Base-by-base conservation (phyloP, 768 basidiomycete species). In the Pholiota molesta region DNA sequence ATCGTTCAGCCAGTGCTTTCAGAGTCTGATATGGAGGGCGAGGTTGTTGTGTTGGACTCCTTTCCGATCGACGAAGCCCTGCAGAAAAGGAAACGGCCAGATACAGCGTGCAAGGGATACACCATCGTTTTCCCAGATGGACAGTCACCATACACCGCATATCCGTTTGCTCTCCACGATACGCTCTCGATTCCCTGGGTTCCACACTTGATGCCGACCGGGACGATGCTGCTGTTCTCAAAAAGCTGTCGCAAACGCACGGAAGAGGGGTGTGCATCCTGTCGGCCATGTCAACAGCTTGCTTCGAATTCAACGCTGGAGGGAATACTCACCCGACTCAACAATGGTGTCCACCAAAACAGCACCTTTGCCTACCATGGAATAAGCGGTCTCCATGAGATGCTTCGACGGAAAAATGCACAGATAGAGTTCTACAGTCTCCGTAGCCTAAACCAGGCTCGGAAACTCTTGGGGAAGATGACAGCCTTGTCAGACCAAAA, bases 121-220 rank as follows among this genome's bases (percentile, higher is more conserved):
- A 47, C 21, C 3, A 40, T 73, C 1, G 31, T 28, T 13, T 61
- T 74, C 29, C 70, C 69, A 26, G 52, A 55, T 4, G 65, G 66
- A 33, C 63, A 66, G 60, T 71, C 62, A 31, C 66, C 69, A 16
- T 66, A 71, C 49, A 61, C 62, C 5, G 16, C 60, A 1, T 74
- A 72, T 61, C 72, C 69, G 0, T 74, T 71, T 59, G 58, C 61
- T 4, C 63, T 74, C 0, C 72, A 74, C 52, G 57, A 69, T 21
- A 61, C 44, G 5, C 60, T 66, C 3, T n/a, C 51, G 3, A n/a
- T 53, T 16, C 52, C 52, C 7, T 53, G 52, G 52, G 52, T 28
- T 13, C 10, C 31, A 2, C n/a, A n/a, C n/a, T n/a, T n/a, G n/a
- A n/a, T n/a, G n/a, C n/a, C n/a, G n/a, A n/a, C n/a, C n/a, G n/a